A percentile compares a stretch with the other conserved stretches of the same genome.
Conservation (phyloP, 2,329 filamentous ascomycete species). For the Colletotrichum liaoningense region DNA sequence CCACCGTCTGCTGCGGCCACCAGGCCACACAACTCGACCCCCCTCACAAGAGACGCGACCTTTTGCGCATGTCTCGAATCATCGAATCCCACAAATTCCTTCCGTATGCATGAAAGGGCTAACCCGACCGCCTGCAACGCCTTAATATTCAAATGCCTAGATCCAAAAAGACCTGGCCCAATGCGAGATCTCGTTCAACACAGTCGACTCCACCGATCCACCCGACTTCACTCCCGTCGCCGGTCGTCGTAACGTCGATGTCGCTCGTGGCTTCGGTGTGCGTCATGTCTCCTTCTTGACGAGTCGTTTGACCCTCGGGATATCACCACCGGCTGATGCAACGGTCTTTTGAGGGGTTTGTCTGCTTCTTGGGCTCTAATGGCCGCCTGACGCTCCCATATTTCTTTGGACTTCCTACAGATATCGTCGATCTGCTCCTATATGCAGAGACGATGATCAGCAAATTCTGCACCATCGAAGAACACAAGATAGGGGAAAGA, state of each 20-base stretch:
- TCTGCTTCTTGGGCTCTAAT: slow-evolving; percentile 59
- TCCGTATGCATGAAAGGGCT: slow-evolving; percentile 23
- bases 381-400: slow-evolving; percentile 68
- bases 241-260: slow-evolving; percentile 43
- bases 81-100: slow-evolving; percentile 33
- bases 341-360: slow-evolving; percentile 65
- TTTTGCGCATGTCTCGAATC: slow-evolving; percentile 30
- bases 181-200: slow-evolving; percentile 27
- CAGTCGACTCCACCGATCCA: slow-evolving; percentile 14
- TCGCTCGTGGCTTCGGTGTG: slow-evolving; percentile 44
- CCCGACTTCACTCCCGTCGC: slow-evolving; percentile 39
- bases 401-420: slow-evolving; percentile 67
- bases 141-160: slow-evolving; percentile 11
- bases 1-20: slow-evolving; percentile 32
- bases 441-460: slow-evolving; percentile 56
- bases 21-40: slow-evolving; percentile 24
- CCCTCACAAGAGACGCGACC: slow-evolving; percentile 21
- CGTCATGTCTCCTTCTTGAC: slow-evolving; percentile 48
- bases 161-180: slow-evolving; percentile 28
- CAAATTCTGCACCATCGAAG: slow-evolving; percentile 53
- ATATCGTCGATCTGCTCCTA: slow-evolving; percentile 74
- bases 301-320: slow-evolving; percentile 52
- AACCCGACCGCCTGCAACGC: slow-evolving; percentile 20
- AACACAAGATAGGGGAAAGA: neutral
- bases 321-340: slow-evolving; percentile 67